Evolutionary conservation across 106 monocot species (phyloP), one percentile per base, ranked within the genome.

Genomic region (Allium fistulosum): DNA sequence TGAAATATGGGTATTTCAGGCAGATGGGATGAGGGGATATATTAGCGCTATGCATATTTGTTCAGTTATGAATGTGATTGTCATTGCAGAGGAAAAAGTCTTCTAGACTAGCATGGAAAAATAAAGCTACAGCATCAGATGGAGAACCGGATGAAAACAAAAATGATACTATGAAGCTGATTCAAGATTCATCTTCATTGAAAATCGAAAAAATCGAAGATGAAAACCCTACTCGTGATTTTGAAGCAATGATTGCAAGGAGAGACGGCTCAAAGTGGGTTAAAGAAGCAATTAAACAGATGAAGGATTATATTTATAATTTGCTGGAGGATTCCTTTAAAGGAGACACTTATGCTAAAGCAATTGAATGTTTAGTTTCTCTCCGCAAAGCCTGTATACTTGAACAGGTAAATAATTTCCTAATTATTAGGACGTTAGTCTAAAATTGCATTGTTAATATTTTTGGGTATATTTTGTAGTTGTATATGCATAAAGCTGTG

Each of bases 341-440:
- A 65, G 87, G 86, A 12, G 78, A 87, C 73, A 37, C 69, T 53
- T 77, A 77, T 70, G 62, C 67, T 3, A 89, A 89, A 75, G 92
- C 97, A 61, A 55, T 85, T 17, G 86, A 97, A 74, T 97, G 97
- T 69, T 62, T 97, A 46, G 46, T 62, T 18, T 81, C 97, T 65
- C 82, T 97, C 61, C 88, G 97, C 48, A 83, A 79, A 67, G 87
- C 86, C 48, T 97, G 97, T 50, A 78, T 92, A 71, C 70, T 85
- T 49, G 88, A 97, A 62, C 92, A 97, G 97, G 97, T 89, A 82
- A 69, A 55, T 46, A 48, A 37, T 37, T 37, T 37, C 37, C 37
- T 37, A 37, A 37, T 37, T 37, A 37, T 37, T 37, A 37, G 37
- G 37, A 37, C 37, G 37, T 37, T 37, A 37, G 37, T 37, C 5